Percentiles rank a stretch among this genome's conserved stretches.
These are phyloP conservation scores for Peniophora sp. DNA, from an alignment of 1,284 basidiomycete genomes.

Conservation along the genomic window DNA sequence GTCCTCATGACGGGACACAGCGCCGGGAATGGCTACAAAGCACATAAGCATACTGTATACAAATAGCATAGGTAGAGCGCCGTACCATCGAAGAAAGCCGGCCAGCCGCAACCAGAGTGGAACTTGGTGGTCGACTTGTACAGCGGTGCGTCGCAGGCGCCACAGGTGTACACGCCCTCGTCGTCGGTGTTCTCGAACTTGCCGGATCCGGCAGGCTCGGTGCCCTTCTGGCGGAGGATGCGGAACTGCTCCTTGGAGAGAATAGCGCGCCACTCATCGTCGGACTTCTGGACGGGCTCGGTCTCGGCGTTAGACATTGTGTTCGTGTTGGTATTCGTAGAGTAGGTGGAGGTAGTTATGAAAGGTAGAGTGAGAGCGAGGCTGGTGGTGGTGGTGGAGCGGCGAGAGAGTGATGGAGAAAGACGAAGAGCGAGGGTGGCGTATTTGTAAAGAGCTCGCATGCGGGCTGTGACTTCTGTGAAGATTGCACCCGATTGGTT, in stretches of 20 bases:
- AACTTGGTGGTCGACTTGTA: slow-evolving; percentile 91
- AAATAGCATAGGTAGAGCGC: slow-evolving; percentile 15
- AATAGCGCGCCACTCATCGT: slow-evolving; percentile 82
- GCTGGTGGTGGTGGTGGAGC: neutral
- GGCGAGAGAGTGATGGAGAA: neutral
- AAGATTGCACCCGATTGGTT: too few species aligned
- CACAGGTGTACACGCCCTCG: slow-evolving; percentile 68
- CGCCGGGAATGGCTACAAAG: slow-evolving; percentile 70
- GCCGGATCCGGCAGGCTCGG: slow-evolving; percentile 73
- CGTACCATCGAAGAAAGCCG: slow-evolving; percentile 89
- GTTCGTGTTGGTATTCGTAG: neutral
- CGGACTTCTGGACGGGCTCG: slow-evolving; percentile 41
- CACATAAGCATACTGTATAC: too few species aligned
- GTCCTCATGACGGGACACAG: slow-evolving; percentile 72
- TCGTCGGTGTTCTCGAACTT: slow-evolving; percentile 67
- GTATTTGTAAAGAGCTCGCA: neutral
- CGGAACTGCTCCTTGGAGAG: slow-evolving; percentile 86
- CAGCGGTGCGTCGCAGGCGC: slow-evolving; percentile 62
- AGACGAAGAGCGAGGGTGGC: neutral
- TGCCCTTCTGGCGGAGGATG: slow-evolving; percentile 82
- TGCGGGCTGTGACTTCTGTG: too few species aligned
- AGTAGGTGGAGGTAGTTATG: neutral
- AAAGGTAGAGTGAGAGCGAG: neutral
- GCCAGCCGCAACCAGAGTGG: slow-evolving; percentile 92
- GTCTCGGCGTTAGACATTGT: neutral